A percentile compares a stretch with the other conserved stretches of the same genome.
These are phyloP conservation scores for Diplocarpon rosae DNA, from an alignment of 2,329 filamentous ascomycete genomes.

Conservation along the genomic window DNA sequence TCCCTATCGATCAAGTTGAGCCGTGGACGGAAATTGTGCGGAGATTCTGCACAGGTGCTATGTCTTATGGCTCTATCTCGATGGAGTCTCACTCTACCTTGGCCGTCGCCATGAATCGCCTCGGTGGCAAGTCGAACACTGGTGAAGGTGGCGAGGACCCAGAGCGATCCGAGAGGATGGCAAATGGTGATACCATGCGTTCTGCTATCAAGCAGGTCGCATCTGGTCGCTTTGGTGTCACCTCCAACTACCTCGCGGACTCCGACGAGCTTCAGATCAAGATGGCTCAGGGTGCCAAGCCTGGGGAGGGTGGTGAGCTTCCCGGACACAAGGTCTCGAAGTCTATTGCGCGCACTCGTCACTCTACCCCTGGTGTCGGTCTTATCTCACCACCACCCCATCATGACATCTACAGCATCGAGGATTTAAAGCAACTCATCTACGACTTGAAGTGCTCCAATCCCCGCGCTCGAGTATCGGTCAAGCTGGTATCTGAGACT, in stretches of 20 bases:
- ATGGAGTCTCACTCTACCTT: slow-evolving; percentile 97
- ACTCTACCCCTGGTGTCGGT: slow-evolving; percentile 92
- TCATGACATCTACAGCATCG: slow-evolving; percentile 97
- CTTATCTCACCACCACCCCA: slow-evolving; percentile 93
- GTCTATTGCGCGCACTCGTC: slow-evolving; percentile 85
- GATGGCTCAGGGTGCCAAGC: slow-evolving; percentile 98
- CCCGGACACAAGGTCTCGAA: slow-evolving; percentile 94
- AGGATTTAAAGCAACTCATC: slow-evolving; percentile 94
- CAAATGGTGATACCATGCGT: slow-evolving; percentile 93
- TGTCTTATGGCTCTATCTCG: slow-evolving; percentile 97
- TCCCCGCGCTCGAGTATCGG: slow-evolving; percentile 81
- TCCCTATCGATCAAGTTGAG: slow-evolving; percentile 94
- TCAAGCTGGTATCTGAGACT: slow-evolving; percentile 95
- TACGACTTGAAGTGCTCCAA: slow-evolving; percentile 97
- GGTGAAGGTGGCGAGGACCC: slow-evolving; percentile 95
- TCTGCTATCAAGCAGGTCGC: slow-evolving; percentile 97
- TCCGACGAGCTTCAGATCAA: slow-evolving; percentile 97
- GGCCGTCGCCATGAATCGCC: slow-evolving; percentile 90
- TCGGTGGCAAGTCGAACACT: slow-evolving; percentile 95
- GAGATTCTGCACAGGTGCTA: slow-evolving; percentile 91
- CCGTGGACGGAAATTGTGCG: slow-evolving; percentile 97
- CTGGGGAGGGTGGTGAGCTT: slow-evolving; percentile 92
- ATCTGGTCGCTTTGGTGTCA: slow-evolving; percentile 91
- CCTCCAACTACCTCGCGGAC: slow-evolving; percentile 86
- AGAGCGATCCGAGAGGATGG: slow-evolving; percentile 73